phyloP scores from a whole-genome alignment of 2,329 filamentous ascomycete species.

The Stachybotrys elegans region DNA sequence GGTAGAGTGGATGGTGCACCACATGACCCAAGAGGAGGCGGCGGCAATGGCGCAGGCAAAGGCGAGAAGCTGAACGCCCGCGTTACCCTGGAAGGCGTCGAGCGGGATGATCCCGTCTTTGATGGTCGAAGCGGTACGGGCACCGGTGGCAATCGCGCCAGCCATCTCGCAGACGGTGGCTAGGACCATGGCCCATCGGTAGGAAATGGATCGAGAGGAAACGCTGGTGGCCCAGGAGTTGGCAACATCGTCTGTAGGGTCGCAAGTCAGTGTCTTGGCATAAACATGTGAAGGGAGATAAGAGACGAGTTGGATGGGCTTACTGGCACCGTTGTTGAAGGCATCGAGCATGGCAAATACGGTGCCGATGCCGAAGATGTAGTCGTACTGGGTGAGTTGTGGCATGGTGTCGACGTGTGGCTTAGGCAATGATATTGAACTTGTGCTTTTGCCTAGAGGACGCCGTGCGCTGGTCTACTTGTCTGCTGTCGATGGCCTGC shows the following conservation, averaged over 20 bases:
- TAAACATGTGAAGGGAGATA: slow-evolving; percentile 50
- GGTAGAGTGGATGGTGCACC: slow-evolving; percentile 66
- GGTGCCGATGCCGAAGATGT: slow-evolving; percentile 59
- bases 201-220: slow-evolving; percentile 60
- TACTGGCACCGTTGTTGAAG: slow-evolving; percentile 54
- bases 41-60: slow-evolving; percentile 59
- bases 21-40: slow-evolving; percentile 70
- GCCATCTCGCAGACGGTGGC: slow-evolving; percentile 57
- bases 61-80: slow-evolving; percentile 63
- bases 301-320: background rate
- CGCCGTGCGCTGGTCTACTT: too few relatives aligned
- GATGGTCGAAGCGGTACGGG: slow-evolving; percentile 57
- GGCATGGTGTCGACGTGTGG: too few relatives aligned
- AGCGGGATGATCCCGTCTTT: slow-evolving; percentile 60
- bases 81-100: slow-evolving; percentile 50
- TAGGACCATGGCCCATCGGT: slow-evolving; percentile 54
- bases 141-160: slow-evolving; percentile 56
- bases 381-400: slow-evolving; percentile 52
- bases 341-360: slow-evolving; percentile 63
- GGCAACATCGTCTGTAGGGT: slow-evolving; percentile 60
- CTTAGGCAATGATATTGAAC: too few relatives aligned
- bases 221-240: slow-evolving; percentile 74
- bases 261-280: slow-evolving; percentile 49
- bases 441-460: too few relatives aligned
- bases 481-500: too few relatives aligned